Conservation (phyloP, 2,329 filamentous ascomycete species). For the Coccinonectria pachysandricola region DNA sequence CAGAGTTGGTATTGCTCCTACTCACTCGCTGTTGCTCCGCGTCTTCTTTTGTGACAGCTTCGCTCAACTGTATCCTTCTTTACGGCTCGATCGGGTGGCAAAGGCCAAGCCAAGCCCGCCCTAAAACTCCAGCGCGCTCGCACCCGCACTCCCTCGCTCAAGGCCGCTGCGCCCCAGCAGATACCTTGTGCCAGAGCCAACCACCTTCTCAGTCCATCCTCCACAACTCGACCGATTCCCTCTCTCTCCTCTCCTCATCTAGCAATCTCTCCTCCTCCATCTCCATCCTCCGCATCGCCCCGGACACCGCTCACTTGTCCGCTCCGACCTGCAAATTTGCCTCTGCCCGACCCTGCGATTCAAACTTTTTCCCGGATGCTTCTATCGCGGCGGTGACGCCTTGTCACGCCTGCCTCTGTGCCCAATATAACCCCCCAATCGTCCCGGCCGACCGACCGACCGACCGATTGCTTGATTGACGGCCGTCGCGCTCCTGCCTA, state of each 20-base stretch:
- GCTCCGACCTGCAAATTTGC: slow-evolving; percentile 3
- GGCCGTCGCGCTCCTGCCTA: too few relatives aligned
- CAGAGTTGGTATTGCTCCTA: too few relatives aligned
- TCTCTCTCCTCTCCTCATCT: neutral
- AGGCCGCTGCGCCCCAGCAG: neutral
- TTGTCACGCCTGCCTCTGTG: slow-evolving; percentile 10
- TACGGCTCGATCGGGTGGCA: too few relatives aligned
- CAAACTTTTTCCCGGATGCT: slow-evolving; percentile 15
- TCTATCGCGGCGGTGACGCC: slow-evolving; percentile 20
- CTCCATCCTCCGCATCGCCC: slow-evolving; percentile 1
- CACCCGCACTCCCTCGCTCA: neutral
- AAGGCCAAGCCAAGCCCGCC: too few relatives aligned
- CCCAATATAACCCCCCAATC: slow-evolving; percentile 7
- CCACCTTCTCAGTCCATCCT: neutral
- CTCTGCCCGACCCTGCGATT: slow-evolving; percentile 11
- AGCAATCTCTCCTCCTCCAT: neutral
- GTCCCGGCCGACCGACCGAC: slow-evolving; percentile 10
- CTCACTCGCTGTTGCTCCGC: too few relatives aligned
- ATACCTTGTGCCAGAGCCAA: too few relatives aligned
- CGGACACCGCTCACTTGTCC: slow-evolving; percentile 1
- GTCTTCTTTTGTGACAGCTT: too few relatives aligned
- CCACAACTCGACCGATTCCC: too few relatives aligned
- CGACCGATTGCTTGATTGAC: too few relatives aligned
- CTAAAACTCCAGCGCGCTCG: neutral
- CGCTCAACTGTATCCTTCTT: too few relatives aligned